Conservation (phyloP, 2,329 filamentous ascomycete genomes). For the Dothistroma pini region DNA sequence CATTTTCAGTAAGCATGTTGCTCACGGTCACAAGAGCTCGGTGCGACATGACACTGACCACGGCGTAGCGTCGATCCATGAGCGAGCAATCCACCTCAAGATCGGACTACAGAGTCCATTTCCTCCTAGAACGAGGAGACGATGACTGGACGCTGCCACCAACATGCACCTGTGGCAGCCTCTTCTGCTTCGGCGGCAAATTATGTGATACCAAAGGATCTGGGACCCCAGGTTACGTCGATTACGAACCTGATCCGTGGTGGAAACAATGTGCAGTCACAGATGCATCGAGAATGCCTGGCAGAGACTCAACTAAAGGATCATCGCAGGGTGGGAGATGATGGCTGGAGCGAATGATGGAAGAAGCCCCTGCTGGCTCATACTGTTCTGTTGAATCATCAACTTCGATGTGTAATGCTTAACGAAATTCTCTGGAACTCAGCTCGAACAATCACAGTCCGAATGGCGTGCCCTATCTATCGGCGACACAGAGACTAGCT, state of each 20-base stretch:
- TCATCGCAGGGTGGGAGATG: background rate
- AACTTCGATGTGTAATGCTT: no score
- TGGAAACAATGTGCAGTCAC: background rate
- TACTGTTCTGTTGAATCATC: no score
- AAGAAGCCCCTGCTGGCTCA: no score
- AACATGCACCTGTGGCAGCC: conserved; percentile 8
- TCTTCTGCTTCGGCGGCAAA: conserved; percentile 10
- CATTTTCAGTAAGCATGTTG: background rate
- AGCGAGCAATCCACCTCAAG: background rate
- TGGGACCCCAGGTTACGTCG: conserved; percentile 6
- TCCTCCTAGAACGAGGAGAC: background rate
- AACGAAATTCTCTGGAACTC: no score
- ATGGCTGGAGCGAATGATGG: background rate
- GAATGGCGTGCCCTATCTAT: no score
- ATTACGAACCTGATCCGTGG: conserved; percentile 8
- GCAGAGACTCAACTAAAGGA: background rate
- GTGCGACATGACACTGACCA: background rate
- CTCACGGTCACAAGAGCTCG: background rate
- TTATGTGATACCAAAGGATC: conserved; percentile 3
- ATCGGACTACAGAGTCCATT: conserved; percentile 8
- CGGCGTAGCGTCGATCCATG: background rate
- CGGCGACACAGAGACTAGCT: no score
- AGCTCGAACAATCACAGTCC: no score
- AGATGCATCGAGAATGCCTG: background rate
- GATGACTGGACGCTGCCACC: conserved; percentile 1